Conservation (phyloP, 1,139 yeast genomes). For the Geotrichum candidum region DNA sequence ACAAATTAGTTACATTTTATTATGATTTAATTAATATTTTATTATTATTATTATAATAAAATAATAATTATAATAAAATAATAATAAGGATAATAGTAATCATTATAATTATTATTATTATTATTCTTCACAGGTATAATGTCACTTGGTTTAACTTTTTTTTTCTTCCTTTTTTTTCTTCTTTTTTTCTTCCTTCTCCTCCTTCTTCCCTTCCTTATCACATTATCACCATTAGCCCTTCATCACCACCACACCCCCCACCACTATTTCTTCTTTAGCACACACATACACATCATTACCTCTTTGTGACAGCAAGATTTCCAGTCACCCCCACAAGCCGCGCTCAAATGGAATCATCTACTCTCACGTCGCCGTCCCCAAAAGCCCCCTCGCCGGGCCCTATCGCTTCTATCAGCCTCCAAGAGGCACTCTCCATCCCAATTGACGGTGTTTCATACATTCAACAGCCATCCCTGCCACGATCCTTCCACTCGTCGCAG, state of each 20-base stretch:
- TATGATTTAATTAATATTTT: too few relatives aligned
- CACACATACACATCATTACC: not conserved
- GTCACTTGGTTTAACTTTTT: not conserved
- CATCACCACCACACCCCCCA: not conserved
- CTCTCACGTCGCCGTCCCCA: not conserved
- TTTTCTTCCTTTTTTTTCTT: not conserved
- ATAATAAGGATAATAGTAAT: too few relatives aligned
- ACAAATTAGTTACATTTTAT: too few relatives aligned
- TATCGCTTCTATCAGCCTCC: not conserved
- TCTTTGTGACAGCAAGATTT: not conserved
- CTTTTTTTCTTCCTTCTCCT: not conserved
- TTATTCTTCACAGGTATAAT: not conserved
- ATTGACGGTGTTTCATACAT: slow-evolving; percentile 14
- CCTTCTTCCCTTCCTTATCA: not conserved
- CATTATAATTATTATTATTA: too few relatives aligned
- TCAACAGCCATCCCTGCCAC: not conserved
- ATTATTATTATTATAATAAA: too few relatives aligned
- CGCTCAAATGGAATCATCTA: not conserved
- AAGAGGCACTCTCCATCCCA: slow-evolving; percentile 8
- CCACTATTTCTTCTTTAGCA: not conserved
- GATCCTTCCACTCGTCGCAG: not conserved
- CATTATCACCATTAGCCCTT: not conserved
- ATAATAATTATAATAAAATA: too few relatives aligned
- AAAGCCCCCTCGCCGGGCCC: not conserved
- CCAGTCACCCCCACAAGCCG: not conserved